Base-by-base conservation (phyloP, 2,329 filamentous ascomycete species). In the Penicillium sp. region DNA sequence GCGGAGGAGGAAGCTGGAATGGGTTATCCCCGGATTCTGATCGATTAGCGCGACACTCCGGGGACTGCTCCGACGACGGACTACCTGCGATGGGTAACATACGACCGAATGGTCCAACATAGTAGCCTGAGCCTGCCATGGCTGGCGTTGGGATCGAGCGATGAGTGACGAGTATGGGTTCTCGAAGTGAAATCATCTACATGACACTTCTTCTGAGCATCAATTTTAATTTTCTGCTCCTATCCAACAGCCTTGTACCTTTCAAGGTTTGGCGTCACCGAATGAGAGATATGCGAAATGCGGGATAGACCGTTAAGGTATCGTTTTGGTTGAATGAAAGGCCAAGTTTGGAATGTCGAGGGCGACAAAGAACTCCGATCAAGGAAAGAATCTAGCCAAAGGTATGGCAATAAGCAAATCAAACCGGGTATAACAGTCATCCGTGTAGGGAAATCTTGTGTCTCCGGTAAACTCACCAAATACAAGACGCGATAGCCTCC, bases 1-100 rank as follows among this genome's bases (percentile, higher is more conserved):
- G 73, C 54, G 76, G 76, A 35, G 73, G 76, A 56, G 76, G 76
- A 55, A 78, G 76, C 59, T 75, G 74, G 63, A 77, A 78, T 51
- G 71, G 73, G 56, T 60, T 69, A 53, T 69, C 67, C 65, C 62
- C 71, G 47, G 67, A 49, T 52, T 69, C 70, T 72, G 67, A 69
- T 49, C 62, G 65, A 60, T 74, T 75, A 69, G 73, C 70, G 64
- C 66, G 49, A 61, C 49, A 61, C 44, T 69, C 66, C 60, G 69
- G 58, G 50, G 67, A 62, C 50, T 65, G 68, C 61, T 71, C 69
- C 46, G 69, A 58, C 49, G 66, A 62, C 49, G 56, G 58, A 55
- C 62, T 57, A 60, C 73, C 69, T 59, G 55, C 65, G 50, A 62
- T 59, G 63, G 73, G 70, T 63, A 76, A 73, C 66, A 71, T 76